These are phyloP conservation scores for Dothideomycetes sp. DNA, from an alignment of 2,329 filamentous ascomycete genomes.

Conservation along the genomic window DNA sequence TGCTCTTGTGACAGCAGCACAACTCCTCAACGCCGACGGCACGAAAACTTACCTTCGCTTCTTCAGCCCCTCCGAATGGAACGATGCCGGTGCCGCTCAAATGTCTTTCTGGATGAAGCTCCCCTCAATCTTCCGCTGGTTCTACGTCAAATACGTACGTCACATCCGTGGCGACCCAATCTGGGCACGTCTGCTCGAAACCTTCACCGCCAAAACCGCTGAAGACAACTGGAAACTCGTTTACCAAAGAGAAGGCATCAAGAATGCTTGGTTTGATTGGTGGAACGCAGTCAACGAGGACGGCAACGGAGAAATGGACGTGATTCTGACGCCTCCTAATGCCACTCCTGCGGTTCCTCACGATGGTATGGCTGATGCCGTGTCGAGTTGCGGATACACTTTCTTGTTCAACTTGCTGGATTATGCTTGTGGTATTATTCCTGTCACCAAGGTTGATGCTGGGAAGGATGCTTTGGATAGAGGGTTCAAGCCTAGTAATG, in stretches of 20 bases:
- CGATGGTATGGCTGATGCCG: conserved; percentile 73
- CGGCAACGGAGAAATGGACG: conserved; percentile 48
- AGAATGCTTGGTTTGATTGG: conserved; percentile 72
- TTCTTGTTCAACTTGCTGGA: conserved; percentile 90
- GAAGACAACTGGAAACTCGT: conserved; percentile 79
- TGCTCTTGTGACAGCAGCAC: conserved; percentile 65
- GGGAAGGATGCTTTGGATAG: conserved; percentile 56
- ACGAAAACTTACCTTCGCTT: conserved; percentile 70
- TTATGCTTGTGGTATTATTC: conserved; percentile 73
- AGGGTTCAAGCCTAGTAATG: conserved; percentile 57
- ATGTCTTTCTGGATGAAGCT: conserved; percentile 66
- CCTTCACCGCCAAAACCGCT: conserved; percentile 65
- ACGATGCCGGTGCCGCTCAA: conserved; percentile 67
- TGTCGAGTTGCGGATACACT: conserved; percentile 83
- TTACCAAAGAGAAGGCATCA: conserved; percentile 65
- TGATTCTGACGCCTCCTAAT: conserved; percentile 76
- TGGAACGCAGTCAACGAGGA: conserved; percentile 50
- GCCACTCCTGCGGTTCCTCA: conserved; percentile 84
- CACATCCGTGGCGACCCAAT: conserved; percentile 67
- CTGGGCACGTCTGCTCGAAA: conserved; percentile 67
- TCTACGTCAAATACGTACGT: conserved; percentile 86
- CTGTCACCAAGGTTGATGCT: conserved; percentile 75
- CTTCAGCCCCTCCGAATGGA: conserved; percentile 67
- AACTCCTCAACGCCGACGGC: conserved; percentile 77
- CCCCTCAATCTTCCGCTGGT: conserved; percentile 63